Base-by-base conservation (phyloP, 2,329 filamentous ascomycete genomes). In the Nectriaceae sp. region DNA sequence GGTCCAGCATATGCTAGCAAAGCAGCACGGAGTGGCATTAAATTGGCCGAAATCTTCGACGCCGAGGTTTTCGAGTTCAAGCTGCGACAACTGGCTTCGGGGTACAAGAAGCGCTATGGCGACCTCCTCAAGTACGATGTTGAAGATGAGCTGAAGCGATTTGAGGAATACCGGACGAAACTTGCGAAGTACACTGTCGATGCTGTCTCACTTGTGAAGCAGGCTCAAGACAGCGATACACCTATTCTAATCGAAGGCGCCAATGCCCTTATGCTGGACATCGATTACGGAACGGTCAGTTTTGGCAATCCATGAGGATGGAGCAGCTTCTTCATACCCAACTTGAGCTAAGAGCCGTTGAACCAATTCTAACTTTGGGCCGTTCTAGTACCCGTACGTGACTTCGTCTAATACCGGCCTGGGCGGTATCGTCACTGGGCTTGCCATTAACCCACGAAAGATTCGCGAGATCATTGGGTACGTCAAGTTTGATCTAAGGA, bases 21-120 rank as follows among this genome's bases (percentile, higher is more conserved):
- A 16, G 8, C 8, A 5, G 11, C 33, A 8, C 11, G 33, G 16
- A 36, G 75, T 54, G 86, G 85, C 41, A 75, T 90, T 46, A 76
- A 80, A 41, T 69, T 90, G 40, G 75, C 77, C 49, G 85, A 89
- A 48, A 74, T 89, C 53, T 88, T 88, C 63, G 75, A 86, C 62
- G 78, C 83, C 66, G 72, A 78, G 37, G 62, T 75, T 10, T 88
- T 90, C 58, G 85, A 88, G 68, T 63, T 69, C 36, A 86, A 85
- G 67, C 69, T 89, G 44, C 75, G 83, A 37, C 70, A 74, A 15
- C 69, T 90, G 43, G 83, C 79, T 13, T 59, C 68, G 5, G 81
- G 80, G n/a, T 88, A 80, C 70, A 77, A 83, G 72, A 83, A 85
- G 70, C 74, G 84, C 40, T 89, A 83, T 60, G 85, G 86, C 26